A percentile compares a stretch with the other conserved stretches of the same genome.
These are phyloP conservation scores for Trypanosoma caninum DNA, from an alignment of 208 protist genomes.

Conservation along the genomic window DNA sequence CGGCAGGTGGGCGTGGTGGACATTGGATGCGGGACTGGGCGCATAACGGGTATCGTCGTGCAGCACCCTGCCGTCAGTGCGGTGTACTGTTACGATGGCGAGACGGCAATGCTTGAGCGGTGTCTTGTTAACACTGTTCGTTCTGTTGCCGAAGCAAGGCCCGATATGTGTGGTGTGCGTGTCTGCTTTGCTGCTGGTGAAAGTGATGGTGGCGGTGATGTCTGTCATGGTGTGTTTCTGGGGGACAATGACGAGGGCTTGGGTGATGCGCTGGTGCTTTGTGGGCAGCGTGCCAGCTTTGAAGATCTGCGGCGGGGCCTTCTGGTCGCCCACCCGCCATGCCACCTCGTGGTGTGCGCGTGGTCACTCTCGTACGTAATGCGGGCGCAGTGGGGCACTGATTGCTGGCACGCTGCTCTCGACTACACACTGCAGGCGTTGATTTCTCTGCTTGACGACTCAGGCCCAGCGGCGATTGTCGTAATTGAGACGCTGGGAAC, in stretches of 20 bases:
- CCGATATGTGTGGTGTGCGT: slow-evolving; percentile 3
- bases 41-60: slow-evolving; percentile 56
- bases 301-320: slow-evolving; percentile 38
- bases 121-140: slow-evolving; percentile 50
- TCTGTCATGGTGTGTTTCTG: no score
- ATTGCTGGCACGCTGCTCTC: slow-evolving; percentile 58
- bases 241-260: no score
- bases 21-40: slow-evolving; percentile 81
- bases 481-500: slow-evolving; percentile 83
- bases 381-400: slow-evolving; percentile 66
- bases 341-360: slow-evolving; percentile 63
- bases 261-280: slow-evolving; percentile 27
- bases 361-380: slow-evolving; percentile 87
- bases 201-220: not conserved
- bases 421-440: slow-evolving; percentile 44
- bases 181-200: not conserved
- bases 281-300: slow-evolving; percentile 51
- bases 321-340: slow-evolving; percentile 34
- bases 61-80: slow-evolving; percentile 39
- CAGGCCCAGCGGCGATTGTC: slow-evolving; percentile 41
- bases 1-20: slow-evolving; percentile 40
- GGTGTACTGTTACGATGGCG: slow-evolving; percentile 76
- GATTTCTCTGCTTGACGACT: slow-evolving; percentile 11
- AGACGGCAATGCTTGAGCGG: slow-evolving; percentile 55
- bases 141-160: slow-evolving; percentile 9